Evolutionary conservation across 78 protist genomes (phyloP), one percentile per base, ranked within the genome.

Genomic region (Acrasis kona): DNA sequence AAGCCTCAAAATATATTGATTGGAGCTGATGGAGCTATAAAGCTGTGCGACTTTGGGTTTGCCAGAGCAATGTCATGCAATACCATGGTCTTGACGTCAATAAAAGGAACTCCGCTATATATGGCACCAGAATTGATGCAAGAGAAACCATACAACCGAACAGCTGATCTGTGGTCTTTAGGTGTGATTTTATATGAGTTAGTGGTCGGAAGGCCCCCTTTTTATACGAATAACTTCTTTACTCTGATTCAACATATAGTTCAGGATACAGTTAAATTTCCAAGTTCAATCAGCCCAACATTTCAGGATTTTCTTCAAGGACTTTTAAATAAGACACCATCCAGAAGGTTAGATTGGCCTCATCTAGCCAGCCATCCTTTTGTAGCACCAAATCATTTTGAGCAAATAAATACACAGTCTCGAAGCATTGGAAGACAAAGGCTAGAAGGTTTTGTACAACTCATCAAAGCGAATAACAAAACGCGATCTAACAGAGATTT

Each of bases 101-200:
- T 93, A 80, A 93, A 93, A 64, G 92, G 95, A 9, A 91, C 97
- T 1, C 97, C 97, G 19, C 78, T 93, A 64, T 93, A 93, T 79
- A 91, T 91, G 93, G 91, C 94, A 4, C 97, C 97, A 4, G 97
- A 93, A 65, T 81, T 93, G 10, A 90, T 93, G 30, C 82, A 86
- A 32, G 92, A 87, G 79, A 79, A 71, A 77, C 97, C 97, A 2
- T 93, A 93, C 87, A 83, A 93, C 82, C 87, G 91, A 66, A 78
- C 83, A 3, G 91, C 85, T 10, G 98, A 94, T 80, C 82, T 94
- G 10, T 94, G 98, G 98, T 86, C 93, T n/a, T 89, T 91, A 6
- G 95, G 95, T 3, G 82, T 87, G 31, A 90, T 94, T 6, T 58
- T 94, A 9, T 93, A 91, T 82, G 93, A 93, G 69, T 70, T 91